Evolutionary conservation across 2,329 filamentous ascomycete species (phyloP).

Genomic region (Xylaria digitata): DNA sequence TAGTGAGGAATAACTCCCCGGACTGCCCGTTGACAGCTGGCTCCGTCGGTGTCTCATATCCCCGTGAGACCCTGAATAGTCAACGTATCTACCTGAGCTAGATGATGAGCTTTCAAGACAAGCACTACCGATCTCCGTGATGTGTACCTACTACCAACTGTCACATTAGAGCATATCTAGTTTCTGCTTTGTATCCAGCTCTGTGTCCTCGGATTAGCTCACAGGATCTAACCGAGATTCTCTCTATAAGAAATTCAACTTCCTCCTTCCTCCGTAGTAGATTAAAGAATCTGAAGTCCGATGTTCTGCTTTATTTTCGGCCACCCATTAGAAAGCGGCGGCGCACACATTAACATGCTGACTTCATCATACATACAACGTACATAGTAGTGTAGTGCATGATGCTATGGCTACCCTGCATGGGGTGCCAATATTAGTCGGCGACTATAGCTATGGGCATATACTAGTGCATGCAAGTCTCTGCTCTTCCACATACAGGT

Average conservation of each 20-base stretch:
- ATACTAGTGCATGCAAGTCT: conserved; percentile 29
- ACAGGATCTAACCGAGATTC: conserved; percentile 1
- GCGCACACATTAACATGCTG: conserved; percentile 8
- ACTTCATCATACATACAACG: neutral
- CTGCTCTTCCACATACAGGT: no score
- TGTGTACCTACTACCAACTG: conserved; percentile 4
- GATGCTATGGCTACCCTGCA: conserved; percentile 5
- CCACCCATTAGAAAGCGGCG: neutral
- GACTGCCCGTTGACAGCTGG: neutral
- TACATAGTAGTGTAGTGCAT: neutral
- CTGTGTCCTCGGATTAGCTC: neutral
- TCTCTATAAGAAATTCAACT: neutral
- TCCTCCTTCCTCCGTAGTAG: neutral
- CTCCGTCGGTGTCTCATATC: conserved; percentile 12
- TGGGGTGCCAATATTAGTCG: conserved; percentile 5
- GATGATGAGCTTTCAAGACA: conserved; percentile 15
- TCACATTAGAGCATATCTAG: neutral
- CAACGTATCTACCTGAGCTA: neutral
- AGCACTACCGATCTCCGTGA: conserved; percentile 6
- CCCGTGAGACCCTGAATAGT: neutral
- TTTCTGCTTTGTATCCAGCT: neutral
- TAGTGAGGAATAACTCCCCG: neutral
- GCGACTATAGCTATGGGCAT: neutral
- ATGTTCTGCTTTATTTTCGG: conserved; percentile 15
- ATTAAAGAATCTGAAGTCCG: neutral